Percentiles rank a stretch among this genome's conserved stretches.
These are phyloP conservation scores for Debaryomyces robertsiae DNA, from an alignment of 1,139 yeast species.

Conservation along the genomic window DNA sequence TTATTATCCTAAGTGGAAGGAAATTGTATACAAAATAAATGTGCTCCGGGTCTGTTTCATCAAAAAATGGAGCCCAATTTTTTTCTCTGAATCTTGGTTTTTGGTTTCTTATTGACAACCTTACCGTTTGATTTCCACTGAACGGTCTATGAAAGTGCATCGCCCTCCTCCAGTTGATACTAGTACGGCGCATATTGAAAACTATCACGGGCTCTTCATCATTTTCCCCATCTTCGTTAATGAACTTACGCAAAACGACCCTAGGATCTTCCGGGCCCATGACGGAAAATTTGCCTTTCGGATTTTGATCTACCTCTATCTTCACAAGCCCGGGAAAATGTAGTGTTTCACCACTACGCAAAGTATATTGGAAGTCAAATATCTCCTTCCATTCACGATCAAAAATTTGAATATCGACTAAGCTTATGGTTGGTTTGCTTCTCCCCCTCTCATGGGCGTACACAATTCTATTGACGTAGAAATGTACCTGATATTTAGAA, in stretches of 20 bases:
- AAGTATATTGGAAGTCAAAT: constrained; percentile 11
- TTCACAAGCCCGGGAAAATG: constrained; percentile 14
- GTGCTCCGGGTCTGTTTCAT: constrained; percentile 12
- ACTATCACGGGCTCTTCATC: constrained; percentile 18
- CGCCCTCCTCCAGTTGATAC: constrained; percentile 16
- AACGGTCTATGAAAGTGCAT: constrained; percentile 19
- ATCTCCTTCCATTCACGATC: constrained; percentile 21
- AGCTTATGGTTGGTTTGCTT: constrained; percentile 19
- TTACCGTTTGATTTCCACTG: constrained; percentile 10
- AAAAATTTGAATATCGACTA: constrained; percentile 19
- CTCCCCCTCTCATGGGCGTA: constrained; percentile 14
- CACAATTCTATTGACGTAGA: constrained; percentile 20
- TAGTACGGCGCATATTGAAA: constrained; percentile 17
- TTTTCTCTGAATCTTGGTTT: constrained; percentile 17
- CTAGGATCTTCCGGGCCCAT: constrained; percentile 21
- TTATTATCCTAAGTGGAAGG: constrained; percentile 21
- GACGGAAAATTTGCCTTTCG: constrained; percentile 11
- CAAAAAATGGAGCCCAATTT: constrained; percentile 21
- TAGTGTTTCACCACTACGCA: constrained; percentile 8
- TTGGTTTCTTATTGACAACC: constrained; percentile 11
- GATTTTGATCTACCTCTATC: constrained; percentile 15
- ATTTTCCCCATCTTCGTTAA: constrained; percentile 10
- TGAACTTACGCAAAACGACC: constrained; percentile 14
- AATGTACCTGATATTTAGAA: constrained; percentile 19
- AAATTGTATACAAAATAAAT: constrained; percentile 23